A percentile compares a stretch with the other conserved stretches of the same genome.
phyloP scores from a whole-genome alignment of 2,329 filamentous ascomycete species.

The Venturia nashicola region DNA sequence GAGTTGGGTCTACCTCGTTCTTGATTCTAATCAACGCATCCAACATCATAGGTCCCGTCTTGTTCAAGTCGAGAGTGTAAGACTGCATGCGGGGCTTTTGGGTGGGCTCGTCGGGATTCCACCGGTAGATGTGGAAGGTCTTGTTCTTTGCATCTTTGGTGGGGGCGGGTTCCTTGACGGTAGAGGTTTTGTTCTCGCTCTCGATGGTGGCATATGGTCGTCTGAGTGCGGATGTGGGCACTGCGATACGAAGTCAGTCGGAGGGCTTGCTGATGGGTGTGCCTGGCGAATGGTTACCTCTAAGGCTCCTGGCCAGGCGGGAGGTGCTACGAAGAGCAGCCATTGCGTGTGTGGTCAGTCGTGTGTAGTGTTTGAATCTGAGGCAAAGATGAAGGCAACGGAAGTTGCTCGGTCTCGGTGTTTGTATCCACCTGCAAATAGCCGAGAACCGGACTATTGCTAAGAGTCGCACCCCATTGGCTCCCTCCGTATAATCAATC shows the following conservation, averaged over 20 bases:
- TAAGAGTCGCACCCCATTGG: too few species aligned
- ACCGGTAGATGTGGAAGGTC: conserved; percentile 97
- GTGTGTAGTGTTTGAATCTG: background rate
- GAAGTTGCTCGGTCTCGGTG: background rate
- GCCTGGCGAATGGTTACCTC: conserved; percentile 3
- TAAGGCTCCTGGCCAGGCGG: conserved; percentile 10
- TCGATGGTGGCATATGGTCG: conserved; percentile 4
- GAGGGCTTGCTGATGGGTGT: background rate
- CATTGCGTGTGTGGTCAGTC: conserved; percentile 8
- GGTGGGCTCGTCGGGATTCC: conserved; percentile 86
- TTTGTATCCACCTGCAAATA: background rate
- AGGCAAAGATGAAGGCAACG: background rate
- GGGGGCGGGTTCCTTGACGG: conserved; percentile 47
- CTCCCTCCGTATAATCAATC: too few species aligned
- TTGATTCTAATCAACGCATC: conserved; percentile 97
- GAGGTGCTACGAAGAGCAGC: conserved; percentile 12
- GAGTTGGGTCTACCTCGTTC: conserved; percentile 93
- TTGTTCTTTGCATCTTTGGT: conserved; percentile 56
- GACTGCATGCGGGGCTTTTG: conserved; percentile 93
- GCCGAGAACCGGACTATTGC: background rate
- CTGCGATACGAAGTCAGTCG: background rate
- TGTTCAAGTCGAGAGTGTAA: conserved; percentile 93
- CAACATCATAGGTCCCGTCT: conserved; percentile 97
- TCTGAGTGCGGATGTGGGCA: conserved; percentile 4
- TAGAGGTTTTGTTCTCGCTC: conserved; percentile 43